Evolutionary conservation across 73 alveolate species (phyloP), one percentile per base, ranked within the genome.

Genomic region (Paramecium tetraurelia): DNA sequence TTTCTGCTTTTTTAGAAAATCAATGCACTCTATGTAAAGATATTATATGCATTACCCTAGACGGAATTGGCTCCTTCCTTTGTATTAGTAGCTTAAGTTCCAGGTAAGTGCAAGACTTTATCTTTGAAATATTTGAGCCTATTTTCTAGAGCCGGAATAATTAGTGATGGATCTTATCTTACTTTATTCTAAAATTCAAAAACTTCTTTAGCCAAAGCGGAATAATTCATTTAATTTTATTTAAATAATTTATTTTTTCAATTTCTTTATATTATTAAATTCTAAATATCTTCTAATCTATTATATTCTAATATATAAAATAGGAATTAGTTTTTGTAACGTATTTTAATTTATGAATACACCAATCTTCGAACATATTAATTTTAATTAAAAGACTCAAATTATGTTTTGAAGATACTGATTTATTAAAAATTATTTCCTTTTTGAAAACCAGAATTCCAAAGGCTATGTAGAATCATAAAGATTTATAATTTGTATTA

Each of bases 1-100:
- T 89, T 88, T 94, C 59, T 95, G 95, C 24, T 75, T 86, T 86
- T 77, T 92, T 43, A 96, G 75, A 93, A 93, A 96, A 58, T 93
- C 96, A 44, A 96, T 93, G 41, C 92, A 71, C 29, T 89, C 94
- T 89, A 33, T 41, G 24, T 22, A 18, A 41, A 24, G 31, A 22
- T 24, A 40, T 40, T 40, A 20, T 3, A 11, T 24, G 2, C 8
- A n/a, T 40, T 38, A 72, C 86, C 86, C 27, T 93, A 38, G 24
- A 89, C 94, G 0, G 84, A 84, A 14, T 44, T 88, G 24, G 94
- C 88, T 16, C 94, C 94, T 40, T 89, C 94, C 7, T 89, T 89
- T 31, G 94, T 89, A 48, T 59, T 89, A 27, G 75, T 40, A 71
- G 94, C 92, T 7, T 44, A 44, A 24, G 80, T 35, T 12, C 88